phyloP scores from a whole-genome alignment of 2,329 filamentous ascomycete genomes.

The Alternaria metachromatica region DNA sequence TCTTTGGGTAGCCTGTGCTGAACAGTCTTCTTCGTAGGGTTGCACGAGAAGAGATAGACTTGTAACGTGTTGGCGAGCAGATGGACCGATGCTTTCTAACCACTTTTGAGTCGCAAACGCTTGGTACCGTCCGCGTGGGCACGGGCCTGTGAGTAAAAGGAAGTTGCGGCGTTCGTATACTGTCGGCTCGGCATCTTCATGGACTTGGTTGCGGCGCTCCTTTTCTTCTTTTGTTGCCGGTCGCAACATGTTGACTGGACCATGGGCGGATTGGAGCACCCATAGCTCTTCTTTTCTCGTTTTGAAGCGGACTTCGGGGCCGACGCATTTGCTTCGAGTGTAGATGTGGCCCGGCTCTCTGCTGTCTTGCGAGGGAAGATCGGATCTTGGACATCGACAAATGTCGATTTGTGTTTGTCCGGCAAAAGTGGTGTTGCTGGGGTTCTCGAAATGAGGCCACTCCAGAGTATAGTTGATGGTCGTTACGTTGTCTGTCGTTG shows the following conservation, averaged over 20 bases:
- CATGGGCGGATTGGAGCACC: conserved; percentile 31
- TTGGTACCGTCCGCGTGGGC: conserved; percentile 44
- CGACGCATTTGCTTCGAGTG: conserved; percentile 35
- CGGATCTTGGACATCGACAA: conserved; percentile 30
- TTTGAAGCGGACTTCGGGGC: conserved; percentile 32
- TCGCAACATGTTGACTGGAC: conserved; percentile 39
- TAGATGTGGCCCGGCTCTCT: conserved; percentile 38
- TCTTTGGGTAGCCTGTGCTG: conserved; percentile 7
- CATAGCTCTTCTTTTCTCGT: conserved; percentile 26
- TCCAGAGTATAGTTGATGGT: conserved; percentile 45
- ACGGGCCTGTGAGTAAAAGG: conserved; percentile 37
- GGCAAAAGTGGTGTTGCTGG: conserved; percentile 40
- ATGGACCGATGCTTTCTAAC: conserved; percentile 23
- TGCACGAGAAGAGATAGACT: conserved; percentile 32
- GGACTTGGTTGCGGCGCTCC: conserved; percentile 21
- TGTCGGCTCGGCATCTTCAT: conserved; percentile 31
- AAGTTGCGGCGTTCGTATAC: conserved; percentile 38
- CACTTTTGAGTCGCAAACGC: conserved; percentile 38
- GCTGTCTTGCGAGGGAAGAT: conserved; percentile 4
- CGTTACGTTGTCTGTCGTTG: conserved; percentile 44
- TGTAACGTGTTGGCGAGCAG: conserved; percentile 28
- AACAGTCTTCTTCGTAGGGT: conserved; percentile 40
- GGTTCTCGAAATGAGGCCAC: conserved; percentile 39
- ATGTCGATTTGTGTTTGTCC: conserved; percentile 34
- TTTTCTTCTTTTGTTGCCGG: conserved; percentile 30